These are phyloP conservation scores for Aspergillus flavus DNA, from an alignment of 2,329 filamentous ascomycete genomes.

Conservation along the genomic window DNA sequence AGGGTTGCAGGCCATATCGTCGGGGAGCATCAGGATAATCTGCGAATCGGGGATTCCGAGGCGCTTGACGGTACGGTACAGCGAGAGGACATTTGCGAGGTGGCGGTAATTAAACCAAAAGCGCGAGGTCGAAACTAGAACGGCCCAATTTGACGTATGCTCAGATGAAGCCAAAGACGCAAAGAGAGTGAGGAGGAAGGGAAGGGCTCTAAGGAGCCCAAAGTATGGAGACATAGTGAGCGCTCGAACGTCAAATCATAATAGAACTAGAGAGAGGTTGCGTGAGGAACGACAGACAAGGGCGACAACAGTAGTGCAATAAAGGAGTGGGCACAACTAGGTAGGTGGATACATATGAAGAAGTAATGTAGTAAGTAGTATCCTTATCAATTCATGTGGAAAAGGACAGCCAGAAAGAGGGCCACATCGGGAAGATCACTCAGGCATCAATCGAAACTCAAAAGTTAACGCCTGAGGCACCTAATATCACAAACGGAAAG, in stretches of 20 bases:
- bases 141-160: slow-evolving; percentile 98
- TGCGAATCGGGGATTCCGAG: slow-evolving; percentile 97
- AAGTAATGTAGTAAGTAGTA: background rate
- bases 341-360: background rate
- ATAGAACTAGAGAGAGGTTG: slow-evolving; percentile 3
- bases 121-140: slow-evolving; percentile 95
- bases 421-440: background rate
- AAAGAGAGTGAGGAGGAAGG: slow-evolving; percentile 27
- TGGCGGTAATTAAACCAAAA: slow-evolving; percentile 99
- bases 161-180: slow-evolving; percentile 30
- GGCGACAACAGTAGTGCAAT: background rate
- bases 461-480: background rate
- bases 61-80: slow-evolving; percentile 97
- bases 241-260: slow-evolving; percentile 20
- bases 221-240: slow-evolving; percentile 31
- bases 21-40: slow-evolving; percentile 99
- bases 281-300: background rate
- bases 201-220: slow-evolving; percentile 29
- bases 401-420: background rate
- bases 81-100: slow-evolving; percentile 93
- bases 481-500: no score
- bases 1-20: slow-evolving; percentile 99
- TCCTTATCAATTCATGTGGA: background rate
- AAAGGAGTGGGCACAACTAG: background rate
- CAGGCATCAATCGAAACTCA: background rate